phyloP scores from a whole-genome alignment of 129 eudicot genomes.

The Flaveria sonorensis region DNA sequence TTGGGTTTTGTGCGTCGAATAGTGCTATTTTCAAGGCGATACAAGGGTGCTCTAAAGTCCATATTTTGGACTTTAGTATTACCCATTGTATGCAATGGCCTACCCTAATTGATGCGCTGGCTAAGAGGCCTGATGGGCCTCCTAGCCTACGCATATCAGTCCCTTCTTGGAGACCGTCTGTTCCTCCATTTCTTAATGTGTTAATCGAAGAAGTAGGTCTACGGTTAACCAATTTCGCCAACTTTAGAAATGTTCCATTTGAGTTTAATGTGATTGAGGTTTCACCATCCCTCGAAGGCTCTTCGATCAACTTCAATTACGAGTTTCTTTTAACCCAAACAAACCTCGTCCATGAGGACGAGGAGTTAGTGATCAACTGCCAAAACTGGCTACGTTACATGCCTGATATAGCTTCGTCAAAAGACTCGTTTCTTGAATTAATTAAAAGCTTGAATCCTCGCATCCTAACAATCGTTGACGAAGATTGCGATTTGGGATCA shows the following conservation, averaged over 20 bases:
- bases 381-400: slow-evolving; percentile 79
- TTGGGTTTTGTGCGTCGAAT: slow-evolving; percentile 80
- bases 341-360: slow-evolving; percentile 53
- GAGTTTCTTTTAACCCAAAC: slow-evolving; percentile 50
- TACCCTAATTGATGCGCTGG: slow-evolving; percentile 65
- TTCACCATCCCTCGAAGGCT: slow-evolving; percentile 29
- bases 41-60: slow-evolving; percentile 59
- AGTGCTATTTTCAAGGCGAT: slow-evolving; percentile 64
- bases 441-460: slow-evolving; percentile 57
- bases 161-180: slow-evolving; percentile 69
- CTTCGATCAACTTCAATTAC: slow-evolving; percentile 38
- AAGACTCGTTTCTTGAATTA: slow-evolving; percentile 54
- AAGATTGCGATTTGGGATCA: slow-evolving; percentile 62
- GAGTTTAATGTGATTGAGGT: slow-evolving; percentile 64
- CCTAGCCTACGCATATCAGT: slow-evolving; percentile 63
- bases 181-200: slow-evolving; percentile 67
- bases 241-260: slow-evolving; percentile 65
- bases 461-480: slow-evolving; percentile 62
- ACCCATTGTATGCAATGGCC: slow-evolving; percentile 93
- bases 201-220: slow-evolving; percentile 61
- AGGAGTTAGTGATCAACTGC: slow-evolving; percentile 63
- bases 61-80: slow-evolving; percentile 69
- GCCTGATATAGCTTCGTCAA: slow-evolving; percentile 44
- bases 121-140: slow-evolving; percentile 65
- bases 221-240: slow-evolving; percentile 70